Base-by-base conservation (phyloP, 2,329 filamentous ascomycete species). In the Aureobasidium pullulans region DNA sequence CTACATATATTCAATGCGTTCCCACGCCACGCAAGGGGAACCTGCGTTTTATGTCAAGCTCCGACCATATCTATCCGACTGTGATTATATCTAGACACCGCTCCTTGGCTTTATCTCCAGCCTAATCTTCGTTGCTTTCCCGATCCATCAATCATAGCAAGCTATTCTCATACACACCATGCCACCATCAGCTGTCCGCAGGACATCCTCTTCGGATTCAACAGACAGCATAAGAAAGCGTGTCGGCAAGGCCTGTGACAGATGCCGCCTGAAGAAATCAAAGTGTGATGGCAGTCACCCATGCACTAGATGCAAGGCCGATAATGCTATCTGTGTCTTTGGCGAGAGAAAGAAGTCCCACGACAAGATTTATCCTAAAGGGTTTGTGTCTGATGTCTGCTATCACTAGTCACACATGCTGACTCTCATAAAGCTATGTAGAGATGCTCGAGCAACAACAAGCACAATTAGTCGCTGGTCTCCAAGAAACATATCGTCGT, bases 371-470 rank as follows among this genome's bases (percentile, higher is more conserved):
- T 85, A 86, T 69, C 84, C 84, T n/a, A 86, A 85, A 73, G 84
- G 84, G 79, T 86, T 68, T 43, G 44, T 34, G 4, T 49, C 54
- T 29, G 4, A 11, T 11, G 2, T 19, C 13, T 59, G 50, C 28
- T 15, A 11, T 34, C 3, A 6, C 7, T 32, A 47, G 60, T 40
- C 43, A 42, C 19, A 60, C 19, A 66, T 6, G 31, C 62, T 46
- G 6, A 49, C 11, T 9, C 43, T 46, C 13, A 60, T 19, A 34
- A 31, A 84, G 82, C 64, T 84, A 84, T 62, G 83, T 86, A 32
- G 84, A 86, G 70, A 84, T 85, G 82, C 78, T 86, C 52, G 84
- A 86, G 67, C 82, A 84, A 66, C 83, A 86, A 74, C 84, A 86
- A 70, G 70, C 74, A 19, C 83, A 84, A 72, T 75, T 86, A 5